phyloP scores from a whole-genome alignment of 2,329 filamentous ascomycete species.

The Penicillium sp. region DNA sequence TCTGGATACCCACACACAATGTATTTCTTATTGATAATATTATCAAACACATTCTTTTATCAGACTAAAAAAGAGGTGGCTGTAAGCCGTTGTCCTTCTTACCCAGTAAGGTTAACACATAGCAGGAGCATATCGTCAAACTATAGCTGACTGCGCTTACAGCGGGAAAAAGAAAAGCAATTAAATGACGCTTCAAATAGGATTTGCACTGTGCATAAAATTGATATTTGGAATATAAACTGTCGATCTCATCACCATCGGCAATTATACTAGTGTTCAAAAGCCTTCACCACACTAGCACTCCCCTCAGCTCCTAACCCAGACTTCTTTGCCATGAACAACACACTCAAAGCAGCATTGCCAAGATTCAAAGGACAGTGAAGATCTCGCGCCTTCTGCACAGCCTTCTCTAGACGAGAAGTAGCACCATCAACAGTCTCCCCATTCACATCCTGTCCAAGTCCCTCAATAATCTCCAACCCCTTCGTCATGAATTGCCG shows the following conservation, averaged over 20 bases:
- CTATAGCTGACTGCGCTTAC: too few species aligned
- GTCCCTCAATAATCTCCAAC: slow-evolving; percentile 37
- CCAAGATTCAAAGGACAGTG: slow-evolving; percentile 41
- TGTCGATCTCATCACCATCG: neutral
- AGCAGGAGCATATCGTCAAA: neutral
- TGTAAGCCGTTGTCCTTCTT: neutral
- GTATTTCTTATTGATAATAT: slow-evolving; percentile 3
- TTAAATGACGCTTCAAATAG: neutral
- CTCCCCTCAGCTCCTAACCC: slow-evolving; percentile 32
- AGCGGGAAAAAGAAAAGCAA: neutral
- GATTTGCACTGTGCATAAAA: neutral
- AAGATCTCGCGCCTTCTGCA: slow-evolving; percentile 43
- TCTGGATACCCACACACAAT: slow-evolving; percentile 8
- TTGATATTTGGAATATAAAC: neutral
- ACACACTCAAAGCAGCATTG: slow-evolving; percentile 37
- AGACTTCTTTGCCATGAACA: slow-evolving; percentile 33
- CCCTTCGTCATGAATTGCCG: slow-evolving; percentile 44
- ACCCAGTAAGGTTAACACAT: neutral
- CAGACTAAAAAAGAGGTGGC: neutral
- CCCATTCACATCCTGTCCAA: slow-evolving; percentile 19
- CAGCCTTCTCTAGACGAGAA: slow-evolving; percentile 39
- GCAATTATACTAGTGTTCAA: slow-evolving; percentile 21
- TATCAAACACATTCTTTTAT: neutral
- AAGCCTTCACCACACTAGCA: slow-evolving; percentile 35
- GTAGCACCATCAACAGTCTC: slow-evolving; percentile 41